A percentile compares a stretch with the other conserved stretches of the same genome.
Evolutionary conservation across 805 yeast species (phyloP).

Genomic region (Diddensiella transvaalensis): DNA sequence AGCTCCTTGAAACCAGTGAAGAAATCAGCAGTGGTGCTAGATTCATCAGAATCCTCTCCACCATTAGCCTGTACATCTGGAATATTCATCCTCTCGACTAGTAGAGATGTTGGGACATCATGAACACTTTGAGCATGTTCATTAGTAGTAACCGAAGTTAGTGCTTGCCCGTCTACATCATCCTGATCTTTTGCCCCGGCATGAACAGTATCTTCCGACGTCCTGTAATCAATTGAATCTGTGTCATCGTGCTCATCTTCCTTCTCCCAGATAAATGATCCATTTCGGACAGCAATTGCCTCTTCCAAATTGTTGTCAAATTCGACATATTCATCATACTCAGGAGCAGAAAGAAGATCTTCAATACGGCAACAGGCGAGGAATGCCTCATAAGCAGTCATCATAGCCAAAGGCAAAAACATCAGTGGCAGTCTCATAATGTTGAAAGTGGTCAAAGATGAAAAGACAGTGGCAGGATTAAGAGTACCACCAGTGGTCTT

Average conservation of each 20-base stretch:
- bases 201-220: slow-evolving; percentile 3
- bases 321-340: slow-evolving; percentile 34
- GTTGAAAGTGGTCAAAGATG: slow-evolving; percentile 68
- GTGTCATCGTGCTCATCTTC: slow-evolving; percentile 20
- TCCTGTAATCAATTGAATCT: neutral
- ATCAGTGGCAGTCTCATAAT: slow-evolving; percentile 56
- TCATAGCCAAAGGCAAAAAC: slow-evolving; percentile 62
- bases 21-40: slow-evolving; percentile 13
- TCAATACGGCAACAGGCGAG: slow-evolving; percentile 56
- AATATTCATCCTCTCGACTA: slow-evolving; percentile 5
- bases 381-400: slow-evolving; percentile 59
- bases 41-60: slow-evolving; percentile 21
- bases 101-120: slow-evolving; percentile 12
- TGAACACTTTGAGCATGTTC: slow-evolving; percentile 25
- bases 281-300: slow-evolving; percentile 52
- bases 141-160: slow-evolving; percentile 11
- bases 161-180: slow-evolving; percentile 9
- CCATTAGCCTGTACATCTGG: slow-evolving; percentile 22
- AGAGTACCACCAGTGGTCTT: slow-evolving; percentile 41
- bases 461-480: slow-evolving; percentile 62
- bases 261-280: slow-evolving; percentile 64
- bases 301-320: slow-evolving; percentile 34
- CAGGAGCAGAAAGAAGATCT: slow-evolving; percentile 45
- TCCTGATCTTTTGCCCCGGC: neutral
- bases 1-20: slow-evolving; percentile 39